These are phyloP conservation scores for Halophytophthora polymorphica DNA, from an alignment of 352 stramenopile genomes.

Conservation along the genomic window DNA sequence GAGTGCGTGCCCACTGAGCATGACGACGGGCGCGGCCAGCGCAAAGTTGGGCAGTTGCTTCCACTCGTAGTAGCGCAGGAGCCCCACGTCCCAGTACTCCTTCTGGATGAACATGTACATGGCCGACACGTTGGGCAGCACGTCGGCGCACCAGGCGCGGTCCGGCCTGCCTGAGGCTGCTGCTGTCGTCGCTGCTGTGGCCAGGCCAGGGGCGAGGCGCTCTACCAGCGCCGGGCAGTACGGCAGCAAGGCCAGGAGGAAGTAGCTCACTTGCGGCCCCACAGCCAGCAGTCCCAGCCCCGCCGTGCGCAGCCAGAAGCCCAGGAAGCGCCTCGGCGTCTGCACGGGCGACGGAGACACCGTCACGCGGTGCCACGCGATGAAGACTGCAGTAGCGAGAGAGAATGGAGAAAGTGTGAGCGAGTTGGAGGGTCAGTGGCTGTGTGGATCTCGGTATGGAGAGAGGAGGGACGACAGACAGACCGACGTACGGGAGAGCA, in stretches of 20 bases:
- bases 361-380: conserved; percentile 64
- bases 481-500: conserved; percentile 66
- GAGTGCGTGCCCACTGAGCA: conserved; percentile 55
- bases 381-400: conserved; percentile 45
- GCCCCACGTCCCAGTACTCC: conserved; percentile 95
- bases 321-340: conserved; percentile 32
- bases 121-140: conserved; percentile 71
- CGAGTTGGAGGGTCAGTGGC: neutral
- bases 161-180: conserved; percentile 20
- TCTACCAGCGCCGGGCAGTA: conserved; percentile 61
- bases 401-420: conserved; percentile 9
- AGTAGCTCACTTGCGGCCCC: conserved; percentile 69
- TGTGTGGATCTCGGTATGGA: neutral
- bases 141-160: conserved; percentile 65
- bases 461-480: neutral
- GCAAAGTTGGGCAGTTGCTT: conserved; percentile 96
- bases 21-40: conserved; percentile 86
- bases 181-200: conserved; percentile 2
- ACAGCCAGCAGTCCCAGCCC: conserved; percentile 56
- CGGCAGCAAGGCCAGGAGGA: conserved; percentile 45
- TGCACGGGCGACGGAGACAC: conserved; percentile 44
- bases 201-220: conserved; percentile 8
- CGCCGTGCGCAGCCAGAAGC: conserved; percentile 60
- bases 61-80: conserved; percentile 91
- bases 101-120: conserved; percentile 95